Evolutionary conservation across 192 early-diverging fungal species (phyloP), one percentile per base, ranked within the genome.

Genomic region (Backusella luteola): DNA sequence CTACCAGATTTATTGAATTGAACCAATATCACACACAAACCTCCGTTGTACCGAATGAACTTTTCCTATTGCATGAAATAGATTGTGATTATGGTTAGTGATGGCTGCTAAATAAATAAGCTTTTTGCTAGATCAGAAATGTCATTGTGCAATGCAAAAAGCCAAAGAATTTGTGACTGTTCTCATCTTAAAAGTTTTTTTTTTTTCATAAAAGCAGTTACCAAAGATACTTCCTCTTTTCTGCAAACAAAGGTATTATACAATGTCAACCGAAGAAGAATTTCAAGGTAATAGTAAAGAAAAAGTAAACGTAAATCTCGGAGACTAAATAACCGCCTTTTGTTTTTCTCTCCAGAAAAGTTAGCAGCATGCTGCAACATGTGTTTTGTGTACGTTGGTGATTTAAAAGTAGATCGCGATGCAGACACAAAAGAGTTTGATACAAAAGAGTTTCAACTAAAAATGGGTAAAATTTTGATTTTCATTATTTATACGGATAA

Each of bases 401-500:
- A 77, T 34, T 69, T 77, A 15, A 71, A 77, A 29, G 59, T 41
- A 23, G 34, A 49, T 46, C 34, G 56, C 26, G 23, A 73, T 5
- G 9, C 38, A 19, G 63, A 46, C 14, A 23, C 15, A 19, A 8
- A 32, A 23, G 21, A 66, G n/a, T 81, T 81, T 73, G 73, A 81
- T 38, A 34, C 66, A n/a, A 53, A 56, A 12, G 44, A 52, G 56
- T 77, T 81, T 39, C 63, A 77, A 36, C 38, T 63, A 23, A 81
- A 41, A 19, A 81, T 81, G 70, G 69, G 66, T 66, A 81, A 73
- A 21, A 3, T 19, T 39, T 32, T 32, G 32, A 39, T 39, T 39
- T 11, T 39, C 12, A 44, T 44, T 44, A 44, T 44, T 44, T 44
- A 44, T 44, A 17, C 14, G 15, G 42, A 26, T 38, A 19, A 12